These are phyloP conservation scores for Nothophaeocryptopus gaeumannii DNA, from an alignment of 2,329 filamentous ascomycete genomes.

Conservation along the genomic window DNA sequence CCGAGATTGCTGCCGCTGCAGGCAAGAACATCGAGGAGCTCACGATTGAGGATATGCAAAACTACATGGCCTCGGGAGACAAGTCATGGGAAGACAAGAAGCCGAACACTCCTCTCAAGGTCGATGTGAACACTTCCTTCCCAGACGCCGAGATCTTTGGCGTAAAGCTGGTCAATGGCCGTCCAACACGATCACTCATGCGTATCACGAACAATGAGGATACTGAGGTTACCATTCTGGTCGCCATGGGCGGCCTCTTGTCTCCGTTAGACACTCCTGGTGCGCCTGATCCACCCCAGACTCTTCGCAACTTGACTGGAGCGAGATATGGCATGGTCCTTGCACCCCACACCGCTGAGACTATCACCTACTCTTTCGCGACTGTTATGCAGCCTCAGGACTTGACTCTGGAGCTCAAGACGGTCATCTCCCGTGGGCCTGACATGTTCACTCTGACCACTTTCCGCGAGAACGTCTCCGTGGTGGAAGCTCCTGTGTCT, in stretches of 20 bases:
- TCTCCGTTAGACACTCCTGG: constrained; percentile 54
- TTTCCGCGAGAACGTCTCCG: constrained; percentile 76
- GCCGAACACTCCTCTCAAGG: constrained; percentile 55
- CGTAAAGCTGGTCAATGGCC: constrained; percentile 91
- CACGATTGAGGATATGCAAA: constrained; percentile 21
- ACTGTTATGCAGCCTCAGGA: constrained; percentile 94
- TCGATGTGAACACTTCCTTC: constrained; percentile 58
- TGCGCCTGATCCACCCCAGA: constrained; percentile 50
- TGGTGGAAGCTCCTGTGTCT: constrained; percentile 88
- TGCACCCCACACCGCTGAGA: constrained; percentile 71
- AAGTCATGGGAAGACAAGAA: constrained; percentile 19
- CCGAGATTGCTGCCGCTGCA: background rate
- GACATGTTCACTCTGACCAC: constrained; percentile 75
- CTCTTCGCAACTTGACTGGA: constrained; percentile 81
- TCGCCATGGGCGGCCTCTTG: constrained; percentile 72
- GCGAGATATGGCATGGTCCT: constrained; percentile 71
- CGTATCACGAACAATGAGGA: constrained; percentile 82
- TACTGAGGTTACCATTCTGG: constrained; percentile 68
- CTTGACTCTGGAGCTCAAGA: constrained; percentile 71
- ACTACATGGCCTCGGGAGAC: constrained; percentile 15
- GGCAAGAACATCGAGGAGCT: constrained; percentile 15
- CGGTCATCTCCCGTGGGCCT: constrained; percentile 66
- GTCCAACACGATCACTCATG: constrained; percentile 76
- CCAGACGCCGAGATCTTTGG: constrained; percentile 78
- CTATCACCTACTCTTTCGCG: constrained; percentile 76